Conservation (phyloP, 495 filamentous ascomycete genomes). For the Astrocystis sublimbata region DNA sequence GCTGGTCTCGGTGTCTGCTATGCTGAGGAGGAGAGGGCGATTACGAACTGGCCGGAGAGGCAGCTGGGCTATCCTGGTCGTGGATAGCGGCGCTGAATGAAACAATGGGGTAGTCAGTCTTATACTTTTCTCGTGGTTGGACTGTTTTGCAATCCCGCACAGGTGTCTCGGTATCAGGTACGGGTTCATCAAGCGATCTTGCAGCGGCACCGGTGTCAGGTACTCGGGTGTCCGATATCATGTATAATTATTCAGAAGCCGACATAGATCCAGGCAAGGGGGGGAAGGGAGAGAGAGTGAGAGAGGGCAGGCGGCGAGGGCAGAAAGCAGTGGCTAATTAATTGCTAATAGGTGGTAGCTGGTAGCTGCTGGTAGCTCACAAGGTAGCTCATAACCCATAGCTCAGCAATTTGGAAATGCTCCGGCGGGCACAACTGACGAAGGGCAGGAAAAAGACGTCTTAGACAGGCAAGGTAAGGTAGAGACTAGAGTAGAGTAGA, state of each 20-base stretch:
- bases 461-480: neutral
- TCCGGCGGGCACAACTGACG: slow-evolving; percentile 11
- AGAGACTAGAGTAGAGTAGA: neutral
- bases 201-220: neutral
- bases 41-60: slow-evolving; percentile 31
- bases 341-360: slow-evolving; percentile 1
- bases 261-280: no score
- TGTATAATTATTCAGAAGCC: no score
- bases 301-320: neutral
- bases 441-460: slow-evolving; percentile 8
- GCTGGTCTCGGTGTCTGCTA: slow-evolving; percentile 20
- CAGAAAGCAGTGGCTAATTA: slow-evolving; percentile 11
- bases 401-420: no score
- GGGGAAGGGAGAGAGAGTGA: neutral
- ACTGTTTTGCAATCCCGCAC: neutral
- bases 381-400: no score
- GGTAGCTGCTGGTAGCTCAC: neutral
- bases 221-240: neutral
- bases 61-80: slow-evolving; percentile 17
- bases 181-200: neutral
- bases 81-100: slow-evolving; percentile 15
- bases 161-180: slow-evolving; percentile 9
- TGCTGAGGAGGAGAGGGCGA: slow-evolving; percentile 24
- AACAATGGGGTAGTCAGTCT: slow-evolving; percentile 7
- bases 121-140: neutral